Base-by-base conservation (phyloP, 2,329 filamentous ascomycete species). In the Dactylellina sp. region DNA sequence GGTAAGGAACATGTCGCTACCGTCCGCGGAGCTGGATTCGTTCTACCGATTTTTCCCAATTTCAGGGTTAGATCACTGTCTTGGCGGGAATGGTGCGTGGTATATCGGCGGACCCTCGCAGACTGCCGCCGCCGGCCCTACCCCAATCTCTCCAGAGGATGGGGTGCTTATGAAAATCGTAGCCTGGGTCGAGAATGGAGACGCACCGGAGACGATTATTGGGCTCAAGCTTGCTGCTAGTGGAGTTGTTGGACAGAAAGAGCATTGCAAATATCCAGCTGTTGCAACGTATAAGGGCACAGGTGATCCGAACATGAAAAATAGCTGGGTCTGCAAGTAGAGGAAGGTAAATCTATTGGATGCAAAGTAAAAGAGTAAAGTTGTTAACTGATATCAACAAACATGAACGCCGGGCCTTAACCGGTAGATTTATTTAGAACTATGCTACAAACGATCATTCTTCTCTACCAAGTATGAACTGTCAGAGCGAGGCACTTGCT, bases 101-200 rank as follows among this genome's bases (percentile, higher is more conserved):
- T 68, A 46, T 22, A 49, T 74, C 16, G 74, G 66, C 16, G 59
- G 44, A 3, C 25, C 57, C 2, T 24, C 44, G n/a, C 59, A 50
- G 12, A n/a, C 22, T 25, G 46, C 32, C 3, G 53, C 28, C 6
- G 20, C 11, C 2, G 35, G n/a, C 0, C 25, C n/a, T 1, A 40
- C 25, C 6, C 7, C 35, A 4, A 49, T 71, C n/a, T 16, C 50
- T 18, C 11, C 37, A 3, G 25, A 60, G 1, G 46, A 22, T 2
- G 39, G 60, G 2, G 53, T 70, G 11, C 80, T 87, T 47, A 80
- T 82, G 76, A 83, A 84, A 5, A 79, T 87, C 70, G 81, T 86
- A 22, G 76, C 79, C 24, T 86, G 84, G 84, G 83, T 85, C 0
- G 84, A 86, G 75, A 77, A 83, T 7, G 82, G 81, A 0, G 78